phyloP scores from a whole-genome alignment of 192 early-diverging fungal species.

The Coemansia sp. region DNA sequence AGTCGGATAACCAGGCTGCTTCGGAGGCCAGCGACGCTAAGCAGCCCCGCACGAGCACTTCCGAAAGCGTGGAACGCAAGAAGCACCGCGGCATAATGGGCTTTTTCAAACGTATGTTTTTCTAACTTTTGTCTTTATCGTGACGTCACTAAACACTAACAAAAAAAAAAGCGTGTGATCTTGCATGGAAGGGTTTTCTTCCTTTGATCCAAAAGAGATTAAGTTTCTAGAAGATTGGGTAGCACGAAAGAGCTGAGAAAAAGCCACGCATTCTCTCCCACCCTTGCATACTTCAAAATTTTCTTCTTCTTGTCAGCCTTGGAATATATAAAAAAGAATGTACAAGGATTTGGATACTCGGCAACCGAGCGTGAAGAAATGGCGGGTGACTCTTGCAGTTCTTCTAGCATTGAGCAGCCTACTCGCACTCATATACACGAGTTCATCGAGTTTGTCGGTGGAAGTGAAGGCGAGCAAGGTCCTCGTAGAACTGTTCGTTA shows the following conservation, averaged over 20 bases:
- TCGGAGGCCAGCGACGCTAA: conserved; percentile 11
- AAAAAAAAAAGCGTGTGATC: background rate
- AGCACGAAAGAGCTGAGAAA: background rate
- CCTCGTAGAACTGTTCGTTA: conserved; percentile 65
- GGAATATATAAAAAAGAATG: background rate
- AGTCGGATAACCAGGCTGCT: conserved; percentile 1
- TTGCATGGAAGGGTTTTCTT: background rate
- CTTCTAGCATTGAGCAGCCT: background rate
- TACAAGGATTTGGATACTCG: background rate
- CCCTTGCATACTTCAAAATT: background rate
- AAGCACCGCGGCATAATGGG: conserved; percentile 47
- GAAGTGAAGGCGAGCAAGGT: conserved; percentile 30
- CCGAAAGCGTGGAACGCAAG: conserved; percentile 17
- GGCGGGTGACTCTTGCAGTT: background rate
- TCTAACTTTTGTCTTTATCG: conserved; percentile 13
- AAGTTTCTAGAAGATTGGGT: background rate
- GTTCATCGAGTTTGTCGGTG: background rate
- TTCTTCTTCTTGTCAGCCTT: background rate
- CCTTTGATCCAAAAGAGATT: background rate
- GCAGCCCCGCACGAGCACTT: conserved; percentile 13
- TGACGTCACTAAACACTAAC: background rate
- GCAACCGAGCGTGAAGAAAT: background rate
- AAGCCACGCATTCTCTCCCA: no score
- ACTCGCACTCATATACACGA: background rate
- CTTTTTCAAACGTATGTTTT: conserved; percentile 48